Base-by-base conservation (phyloP, 441 rosid genomes). In the Viola pubescens region DNA sequence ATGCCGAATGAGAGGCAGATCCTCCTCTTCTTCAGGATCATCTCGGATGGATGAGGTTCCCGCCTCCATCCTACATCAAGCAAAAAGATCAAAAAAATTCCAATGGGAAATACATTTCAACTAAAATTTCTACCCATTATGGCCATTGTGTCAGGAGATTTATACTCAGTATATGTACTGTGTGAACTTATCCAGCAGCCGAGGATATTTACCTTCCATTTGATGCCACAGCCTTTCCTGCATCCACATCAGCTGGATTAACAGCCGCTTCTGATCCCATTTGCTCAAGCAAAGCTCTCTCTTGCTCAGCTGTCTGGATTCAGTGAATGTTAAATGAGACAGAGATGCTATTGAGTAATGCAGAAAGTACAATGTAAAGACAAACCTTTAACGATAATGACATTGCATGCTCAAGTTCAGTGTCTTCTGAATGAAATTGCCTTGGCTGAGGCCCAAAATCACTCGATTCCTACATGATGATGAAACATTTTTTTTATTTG, bases 241-340 rank as follows among this genome's bases (percentile, higher is more conserved):
- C 69, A 64, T 78, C 84, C 69, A 74, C 67, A 54, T 71, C 68
- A 68, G 81, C 58, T 61, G 77, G 62, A 64, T 67, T 68, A 58
- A 62, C 57, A 65, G 79, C 83, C 1, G 52, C 70, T 55, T 71
- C 78, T 44, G 86, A 75, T 46, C 46, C 71, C 47, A 64, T 75
- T 49, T 61, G 77, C 62, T 74, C 84, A 61, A 60, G 77, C 62
- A 72, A 65, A 64, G 79, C 81, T 61, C 76, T 82, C 73, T 87
- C 89, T 72, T 72, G 89, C 86, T 85, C 88, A 9, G 86, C 85
- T 59, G 83, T 69, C 97, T 87, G 89, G 68, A 74, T 47, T 66
- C 44, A 64, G 47, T 53, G 65, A 61, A 63, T 38, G 70, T 76
- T 48, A 80, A 66, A 60, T 43, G 14, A 42, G 65, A 59, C 14